Evolutionary conservation across 2,329 filamentous ascomycete genomes (phyloP), one percentile per base, ranked within the genome.

Genomic region (Beauveria sp.): DNA sequence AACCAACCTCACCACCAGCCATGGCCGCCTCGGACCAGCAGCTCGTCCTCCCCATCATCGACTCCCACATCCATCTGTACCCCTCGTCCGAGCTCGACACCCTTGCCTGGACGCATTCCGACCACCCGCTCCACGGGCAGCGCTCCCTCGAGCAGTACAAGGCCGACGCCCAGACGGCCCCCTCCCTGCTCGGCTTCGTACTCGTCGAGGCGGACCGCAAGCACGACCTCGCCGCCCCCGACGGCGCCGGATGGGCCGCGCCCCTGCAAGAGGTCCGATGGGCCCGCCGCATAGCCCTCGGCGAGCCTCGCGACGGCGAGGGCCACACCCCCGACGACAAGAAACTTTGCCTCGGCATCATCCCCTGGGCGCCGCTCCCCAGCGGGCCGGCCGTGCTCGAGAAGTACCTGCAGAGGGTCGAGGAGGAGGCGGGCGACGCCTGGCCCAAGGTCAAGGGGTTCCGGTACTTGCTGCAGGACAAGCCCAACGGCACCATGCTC

Each of bases 61-160:
- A 97, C 79, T 88, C 91, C 45, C 93, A 97, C 79, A 88, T 97
- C 75, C 93, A 97, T 77, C 86, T 97, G 70, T 96, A 86, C 79
- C 89, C 91, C 50, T 74, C 79, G 51, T 82, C 83, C 59, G 89
- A 93, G 68, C 71, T 89, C 58, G 71, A 80, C 60, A 82, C 83
- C 45, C 83, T 96, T 65, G 77, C 83, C 62, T 96, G 91, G 92
- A 84, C 85, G 76, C 81, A 74, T 3, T 76, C 84, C 5, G 76
- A 79, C 52, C 75, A 81, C 69, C 80, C 85, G 5, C 79, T 96
- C 56, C 80, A 83, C 55, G 81, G 81, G 56, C 85, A 87, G 66
- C 84, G 87, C 72, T 87, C 88, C 1, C 69, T 90, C 54, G 73
- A 80, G 34, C 82, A 92, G 70, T 93, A 89, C 76, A 75, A 72